Base-by-base conservation (phyloP, 208 protist species). In the Trypanosoma avium region DNA sequence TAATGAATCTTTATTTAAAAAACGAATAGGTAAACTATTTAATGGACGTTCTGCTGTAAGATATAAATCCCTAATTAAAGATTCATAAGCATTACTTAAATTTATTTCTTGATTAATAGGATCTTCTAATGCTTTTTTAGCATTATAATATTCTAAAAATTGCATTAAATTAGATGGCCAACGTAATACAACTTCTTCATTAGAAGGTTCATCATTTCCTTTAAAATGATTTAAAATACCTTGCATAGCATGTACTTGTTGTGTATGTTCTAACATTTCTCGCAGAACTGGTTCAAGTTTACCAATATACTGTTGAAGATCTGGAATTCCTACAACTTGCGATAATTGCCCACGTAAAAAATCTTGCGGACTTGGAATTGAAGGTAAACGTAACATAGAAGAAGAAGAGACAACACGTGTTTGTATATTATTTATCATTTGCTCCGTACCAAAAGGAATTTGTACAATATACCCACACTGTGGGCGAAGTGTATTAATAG, bases 121-220 rank as follows among this genome's bases (percentile, higher is more conserved):
- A 67, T 90, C 81, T 53, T 92, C 76, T 32, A 94, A 59, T 9
- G 83, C 81, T 29, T 84, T 75, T 12, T 67, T 79, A 38, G 82
- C 85, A 66, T 93, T 92, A 74, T 88, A 82, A 73, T 92, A 93
- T 70, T 97, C 88, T 53, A 95, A 66, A 61, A 95, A 97, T 64
- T 97, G 92, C 78, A 97, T 77, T 29, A 93, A 52, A 49, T 91
- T 82, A 27, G 78, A 73, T 10, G 92, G 92, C 89, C 92, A 97
- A 17, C 73, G 75, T 47, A 90, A 58, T 21, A 97, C 80, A 24
- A 90, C 74, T 57, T 81, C 32, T 60, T 83, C 65, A 42, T 76
- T 74, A 10, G 61, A 67, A 10, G 75, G 75, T 59, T 85, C 80
- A 22, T 91, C 82, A 50, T 64, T 58, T 46, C 82, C 74, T 12